phyloP scores from a whole-genome alignment of 805 yeast species.

The Myxozyma neglecta region DNA sequence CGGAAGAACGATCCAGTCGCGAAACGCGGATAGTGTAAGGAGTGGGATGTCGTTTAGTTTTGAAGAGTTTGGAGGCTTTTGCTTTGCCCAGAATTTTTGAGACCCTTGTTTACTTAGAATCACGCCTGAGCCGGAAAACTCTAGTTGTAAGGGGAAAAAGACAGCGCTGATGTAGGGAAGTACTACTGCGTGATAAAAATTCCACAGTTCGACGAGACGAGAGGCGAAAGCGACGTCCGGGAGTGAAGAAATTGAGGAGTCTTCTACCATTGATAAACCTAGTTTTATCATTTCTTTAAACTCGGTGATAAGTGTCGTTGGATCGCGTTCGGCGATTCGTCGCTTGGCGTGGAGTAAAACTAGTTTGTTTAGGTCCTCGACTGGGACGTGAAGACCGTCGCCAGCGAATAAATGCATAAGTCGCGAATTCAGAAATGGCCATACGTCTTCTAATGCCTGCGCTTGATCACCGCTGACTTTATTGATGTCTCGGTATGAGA shows the following conservation, averaged over 20 bases:
- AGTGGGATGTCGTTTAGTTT: slow-evolving; percentile 36
- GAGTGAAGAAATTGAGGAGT: slow-evolving; percentile 40
- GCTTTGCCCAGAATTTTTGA: slow-evolving; percentile 41
- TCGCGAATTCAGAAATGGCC: slow-evolving; percentile 48
- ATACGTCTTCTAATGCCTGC: slow-evolving; percentile 47
- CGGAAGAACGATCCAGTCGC: slow-evolving; percentile 43
- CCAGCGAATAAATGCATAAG: slow-evolving; percentile 52
- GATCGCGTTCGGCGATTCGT: slow-evolving; percentile 43
- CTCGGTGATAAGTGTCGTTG: slow-evolving; percentile 46
- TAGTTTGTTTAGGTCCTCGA: slow-evolving; percentile 57
- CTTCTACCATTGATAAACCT: slow-evolving; percentile 36
- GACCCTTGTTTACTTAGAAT: slow-evolving; percentile 43
- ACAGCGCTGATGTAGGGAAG: slow-evolving; percentile 61
- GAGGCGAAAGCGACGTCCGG: slow-evolving; percentile 37
- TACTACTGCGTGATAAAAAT: slow-evolving; percentile 53
- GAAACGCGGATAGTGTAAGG: slow-evolving; percentile 39
- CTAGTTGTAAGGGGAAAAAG: slow-evolving; percentile 59
- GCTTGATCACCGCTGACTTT: slow-evolving; percentile 40
- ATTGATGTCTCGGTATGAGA: slow-evolving; percentile 35
- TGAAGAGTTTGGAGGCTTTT: slow-evolving; percentile 25
- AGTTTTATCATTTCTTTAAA: slow-evolving; percentile 46
- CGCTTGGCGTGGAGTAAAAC: slow-evolving; percentile 46
- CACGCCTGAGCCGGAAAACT: slow-evolving; percentile 49
- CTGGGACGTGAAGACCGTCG: slow-evolving; percentile 51
- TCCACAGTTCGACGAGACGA: slow-evolving; percentile 41